Evolutionary conservation across 2,329 filamentous ascomycete species (phyloP).

Genomic region (Cordyceps javanica): DNA sequence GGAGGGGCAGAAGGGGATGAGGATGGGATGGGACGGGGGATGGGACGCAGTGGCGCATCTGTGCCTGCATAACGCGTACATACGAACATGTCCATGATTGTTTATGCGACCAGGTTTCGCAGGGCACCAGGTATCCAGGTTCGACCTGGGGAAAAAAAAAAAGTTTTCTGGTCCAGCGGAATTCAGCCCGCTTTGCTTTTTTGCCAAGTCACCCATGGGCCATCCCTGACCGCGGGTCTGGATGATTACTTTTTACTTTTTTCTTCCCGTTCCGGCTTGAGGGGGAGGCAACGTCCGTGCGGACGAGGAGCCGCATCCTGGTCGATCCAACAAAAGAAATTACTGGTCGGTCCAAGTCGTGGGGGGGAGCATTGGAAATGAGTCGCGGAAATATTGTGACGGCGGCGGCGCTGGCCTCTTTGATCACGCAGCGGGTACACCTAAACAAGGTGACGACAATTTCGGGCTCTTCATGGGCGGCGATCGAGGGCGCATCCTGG

Average conservation of each 20-base stretch:
- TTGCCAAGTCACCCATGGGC: too few relatives aligned
- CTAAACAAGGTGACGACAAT: not conserved
- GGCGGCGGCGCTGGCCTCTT: not conserved
- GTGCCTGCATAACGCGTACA: too few relatives aligned
- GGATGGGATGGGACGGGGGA: not conserved
- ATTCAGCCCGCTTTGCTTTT: not conserved
- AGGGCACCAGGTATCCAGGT: too few relatives aligned
- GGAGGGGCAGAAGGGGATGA: too few relatives aligned
- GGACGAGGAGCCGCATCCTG: not conserved
- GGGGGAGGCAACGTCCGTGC: not conserved
- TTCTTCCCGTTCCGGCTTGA: not conserved
- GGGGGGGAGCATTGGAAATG: slow-evolving; percentile 2
- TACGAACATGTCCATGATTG: too few relatives aligned
- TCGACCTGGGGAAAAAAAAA: not conserved
- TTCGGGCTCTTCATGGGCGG: not conserved
- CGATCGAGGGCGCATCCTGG: not conserved
- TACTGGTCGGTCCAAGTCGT: too few relatives aligned
- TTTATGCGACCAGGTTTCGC: too few relatives aligned
- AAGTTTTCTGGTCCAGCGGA: not conserved
- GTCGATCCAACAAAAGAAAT: not conserved
- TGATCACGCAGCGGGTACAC: not conserved
- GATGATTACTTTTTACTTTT: not conserved
- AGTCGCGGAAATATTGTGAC: slow-evolving; percentile 4
- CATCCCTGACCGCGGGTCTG: too few relatives aligned
- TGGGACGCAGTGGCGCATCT: not conserved